phyloP scores from a whole-genome alignment of 176 grass and related monocot species.

The Rhynchospora tenuis region DNA sequence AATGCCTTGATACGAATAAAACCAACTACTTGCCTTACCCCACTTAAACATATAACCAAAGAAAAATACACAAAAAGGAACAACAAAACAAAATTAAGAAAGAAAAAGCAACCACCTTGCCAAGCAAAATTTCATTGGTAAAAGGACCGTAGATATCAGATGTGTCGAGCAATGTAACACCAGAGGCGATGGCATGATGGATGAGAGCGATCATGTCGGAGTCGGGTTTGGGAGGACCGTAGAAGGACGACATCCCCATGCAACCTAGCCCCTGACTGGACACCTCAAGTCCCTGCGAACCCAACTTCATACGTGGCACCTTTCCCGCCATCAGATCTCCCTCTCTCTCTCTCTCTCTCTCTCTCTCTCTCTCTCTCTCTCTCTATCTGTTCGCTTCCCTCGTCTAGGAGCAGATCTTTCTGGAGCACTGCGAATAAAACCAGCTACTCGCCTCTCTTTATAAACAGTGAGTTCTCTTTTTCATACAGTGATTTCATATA shows the following conservation, averaged over 20 bases:
- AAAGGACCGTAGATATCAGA: slow-evolving; percentile 72
- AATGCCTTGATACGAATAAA: not conserved
- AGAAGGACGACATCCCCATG: slow-evolving; percentile 72
- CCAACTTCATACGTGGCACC: slow-evolving; percentile 53
- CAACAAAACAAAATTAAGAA: not conserved
- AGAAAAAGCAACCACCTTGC: slow-evolving; percentile 35
- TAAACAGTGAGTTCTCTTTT: too few relatives aligned
- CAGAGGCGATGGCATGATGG: slow-evolving; percentile 55
- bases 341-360: not conserved
- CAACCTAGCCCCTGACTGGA: slow-evolving; percentile 73
- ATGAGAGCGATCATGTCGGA: slow-evolving; percentile 65
- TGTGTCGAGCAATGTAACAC: slow-evolving; percentile 74
- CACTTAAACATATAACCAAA: not conserved
- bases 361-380: not conserved
- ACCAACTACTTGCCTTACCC: not conserved
- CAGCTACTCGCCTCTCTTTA: too few relatives aligned
- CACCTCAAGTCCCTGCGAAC: slow-evolving; percentile 71
- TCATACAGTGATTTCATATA: too few relatives aligned
- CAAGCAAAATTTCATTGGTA: slow-evolving; percentile 74
- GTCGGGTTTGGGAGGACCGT: slow-evolving; percentile 59
- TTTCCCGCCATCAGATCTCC: slow-evolving; percentile 22
- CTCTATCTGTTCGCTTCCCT: not conserved
- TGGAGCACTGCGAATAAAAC: too few relatives aligned
- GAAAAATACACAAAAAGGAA: not conserved
- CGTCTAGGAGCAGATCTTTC: not conserved